Evolutionary conservation across 208 protist genomes (phyloP), one percentile per base, ranked within the genome.

Genomic region (Wallacemonas sp.): DNA sequence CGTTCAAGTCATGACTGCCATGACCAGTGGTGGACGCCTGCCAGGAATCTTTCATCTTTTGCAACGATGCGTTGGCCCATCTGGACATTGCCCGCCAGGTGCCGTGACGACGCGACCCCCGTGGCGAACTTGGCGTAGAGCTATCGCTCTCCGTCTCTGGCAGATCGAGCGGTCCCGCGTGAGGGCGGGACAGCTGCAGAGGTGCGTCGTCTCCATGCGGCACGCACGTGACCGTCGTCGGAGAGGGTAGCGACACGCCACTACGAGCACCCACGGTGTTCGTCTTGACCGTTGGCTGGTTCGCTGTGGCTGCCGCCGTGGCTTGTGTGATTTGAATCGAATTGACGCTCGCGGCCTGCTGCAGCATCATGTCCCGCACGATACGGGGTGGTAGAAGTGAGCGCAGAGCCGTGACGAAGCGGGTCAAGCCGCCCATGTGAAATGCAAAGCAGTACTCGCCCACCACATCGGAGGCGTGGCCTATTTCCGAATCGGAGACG

Each of bases 351-450:
- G 51, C 51, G 0, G 51, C 51, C 19, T 58, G 51, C 30, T 58
- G 51, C 51, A 58, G 51, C 51, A 58, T 58, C 51, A 58, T 58
- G 51, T 58, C 51, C 17, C 51, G 51, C 30, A 58, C 51, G 1
- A 58, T 58, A 14, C 51, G 51, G 30, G 26, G 30, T 6, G 51
- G 9, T n/a, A 58, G 30, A 6, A 58, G n/a, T 2, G 51, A 58
- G 12, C 51, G 51, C 30, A 58, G 51, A 3, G 51, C 26, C 14
- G 51, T 58, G 28, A 58, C 51, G 51, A 58, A 58, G 30, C 51
- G 51, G 28, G 51, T 58, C 55, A 75, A 72, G 45, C 72, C 72
- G 62, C 77, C 77, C 27, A 58, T 55, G 47, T 79, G 68, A 38
- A 83, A 83, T 15, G 71, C 53, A 45, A 83, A 71, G 47, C 61